Evolutionary conservation across 1,139 yeast species (phyloP).

Genomic region (Starmera stellimalicola): DNA sequence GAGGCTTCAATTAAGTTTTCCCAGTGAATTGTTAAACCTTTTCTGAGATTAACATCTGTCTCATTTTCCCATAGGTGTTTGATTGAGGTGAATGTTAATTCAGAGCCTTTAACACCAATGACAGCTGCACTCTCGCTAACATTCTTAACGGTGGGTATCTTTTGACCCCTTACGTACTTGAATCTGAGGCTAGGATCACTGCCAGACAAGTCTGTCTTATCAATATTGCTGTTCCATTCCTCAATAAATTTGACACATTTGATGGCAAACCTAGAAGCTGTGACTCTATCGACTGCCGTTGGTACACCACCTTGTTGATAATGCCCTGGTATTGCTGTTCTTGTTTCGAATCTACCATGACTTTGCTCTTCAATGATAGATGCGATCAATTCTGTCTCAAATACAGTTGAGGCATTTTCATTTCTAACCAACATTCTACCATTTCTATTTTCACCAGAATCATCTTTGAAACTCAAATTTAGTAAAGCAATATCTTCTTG

Average conservation of each 20-base stretch:
- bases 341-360: conserved; percentile 70
- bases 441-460: conserved; percentile 60
- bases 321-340: conserved; percentile 97
- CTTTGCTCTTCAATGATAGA: conserved; percentile 76
- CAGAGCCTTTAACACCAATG: conserved; percentile 62
- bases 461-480: conserved; percentile 58
- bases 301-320: conserved; percentile 98
- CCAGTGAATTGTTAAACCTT: conserved; percentile 67
- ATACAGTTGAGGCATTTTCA: conserved; percentile 75
- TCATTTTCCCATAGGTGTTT: conserved; percentile 46
- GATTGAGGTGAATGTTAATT: conserved; percentile 46
- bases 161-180: conserved; percentile 29
- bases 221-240: conserved; percentile 27
- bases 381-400: conserved; percentile 73
- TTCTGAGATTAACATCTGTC: conserved; percentile 52
- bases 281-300: conserved; percentile 87
- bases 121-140: conserved; percentile 46
- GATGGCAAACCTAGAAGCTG: conserved; percentile 85
- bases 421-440: conserved; percentile 85
- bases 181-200: conserved; percentile 29
- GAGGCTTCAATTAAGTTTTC: conserved; percentile 44
- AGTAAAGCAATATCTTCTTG: conserved; percentile 53
- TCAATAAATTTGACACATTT: conserved; percentile 85
- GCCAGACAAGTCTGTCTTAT: conserved; percentile 20
- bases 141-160: conserved; percentile 28